Conservation (phyloP, 495 filamentous ascomycete species). For the Aspergillus sparsus region DNA sequence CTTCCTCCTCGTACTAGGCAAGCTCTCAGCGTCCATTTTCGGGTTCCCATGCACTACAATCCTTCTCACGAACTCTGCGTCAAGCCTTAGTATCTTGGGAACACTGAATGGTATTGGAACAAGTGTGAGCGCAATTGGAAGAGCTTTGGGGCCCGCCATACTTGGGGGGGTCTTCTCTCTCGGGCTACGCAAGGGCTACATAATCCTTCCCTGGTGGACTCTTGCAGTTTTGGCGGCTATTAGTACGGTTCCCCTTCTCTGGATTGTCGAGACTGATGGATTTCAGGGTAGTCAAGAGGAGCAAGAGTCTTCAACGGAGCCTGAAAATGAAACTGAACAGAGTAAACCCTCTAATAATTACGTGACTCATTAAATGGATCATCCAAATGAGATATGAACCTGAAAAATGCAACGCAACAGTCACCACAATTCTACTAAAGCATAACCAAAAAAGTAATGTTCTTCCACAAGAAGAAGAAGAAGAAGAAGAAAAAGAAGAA, state of each 20-base stretch:
- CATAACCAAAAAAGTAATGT: too few relatives aligned
- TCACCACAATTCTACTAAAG: too few relatives aligned
- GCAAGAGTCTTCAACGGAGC: slow-evolving; percentile 4
- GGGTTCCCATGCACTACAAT: slow-evolving; percentile 88
- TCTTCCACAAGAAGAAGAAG: too few relatives aligned
- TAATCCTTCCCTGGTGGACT: slow-evolving; percentile 80
- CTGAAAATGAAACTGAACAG: slow-evolving; percentile 32
- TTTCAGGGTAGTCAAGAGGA: slow-evolving; percentile 47
- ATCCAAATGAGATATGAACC: too few relatives aligned
- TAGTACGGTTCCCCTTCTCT: slow-evolving; percentile 67
- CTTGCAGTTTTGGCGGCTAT: slow-evolving; percentile 58
- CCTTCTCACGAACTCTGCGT: slow-evolving; percentile 82
- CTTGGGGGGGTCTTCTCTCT: slow-evolving; percentile 65
- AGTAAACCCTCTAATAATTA: slow-evolving; percentile 1
- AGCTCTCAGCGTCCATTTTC: slow-evolving; percentile 71
- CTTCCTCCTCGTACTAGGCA: slow-evolving; percentile 56
- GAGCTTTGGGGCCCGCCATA: slow-evolving; percentile 72
- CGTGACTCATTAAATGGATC: background rate
- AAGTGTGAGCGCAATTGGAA: slow-evolving; percentile 72
- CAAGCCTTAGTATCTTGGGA: slow-evolving; percentile 71
- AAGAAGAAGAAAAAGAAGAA: too few relatives aligned
- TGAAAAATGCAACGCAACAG: too few relatives aligned
- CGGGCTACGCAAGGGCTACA: slow-evolving; percentile 69
- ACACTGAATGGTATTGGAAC: slow-evolving; percentile 90
- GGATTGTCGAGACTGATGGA: slow-evolving; percentile 74